These are phyloP conservation scores for Lasiodiplodia hormozganensis DNA, from an alignment of 2,329 filamentous ascomycete genomes.

Conservation along the genomic window DNA sequence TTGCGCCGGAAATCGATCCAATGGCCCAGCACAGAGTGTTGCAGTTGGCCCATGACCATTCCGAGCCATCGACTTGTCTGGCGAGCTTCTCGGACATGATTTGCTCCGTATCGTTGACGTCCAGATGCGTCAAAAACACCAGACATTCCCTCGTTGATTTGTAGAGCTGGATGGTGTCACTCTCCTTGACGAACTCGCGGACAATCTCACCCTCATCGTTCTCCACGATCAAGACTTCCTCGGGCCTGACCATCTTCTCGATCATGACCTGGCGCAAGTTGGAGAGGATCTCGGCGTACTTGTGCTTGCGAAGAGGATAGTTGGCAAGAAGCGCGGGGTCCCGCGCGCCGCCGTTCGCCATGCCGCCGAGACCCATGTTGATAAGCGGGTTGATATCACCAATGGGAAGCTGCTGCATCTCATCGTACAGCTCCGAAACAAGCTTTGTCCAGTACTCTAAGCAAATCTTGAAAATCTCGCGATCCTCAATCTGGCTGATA, in stretches of 20 bases:
- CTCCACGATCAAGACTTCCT: constrained; percentile 98
- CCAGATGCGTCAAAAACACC: constrained; percentile 95
- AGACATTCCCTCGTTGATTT: constrained; percentile 98
- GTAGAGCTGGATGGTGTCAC: constrained; percentile 98
- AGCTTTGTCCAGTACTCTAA: constrained; percentile 99
- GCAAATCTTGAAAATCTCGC: constrained; percentile 99
- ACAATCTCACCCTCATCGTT: constrained; percentile 99
- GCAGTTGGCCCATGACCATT: constrained; percentile 99
- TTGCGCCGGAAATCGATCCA: constrained; percentile 95
- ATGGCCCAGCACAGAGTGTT: constrained; percentile 99
- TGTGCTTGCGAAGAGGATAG: constrained; percentile 95
- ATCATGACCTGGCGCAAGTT: constrained; percentile 98
- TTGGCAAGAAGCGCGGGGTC: constrained; percentile 85
- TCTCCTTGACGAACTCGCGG: constrained; percentile 98
- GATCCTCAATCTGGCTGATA: constrained; percentile 97
- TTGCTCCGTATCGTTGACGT: constrained; percentile 95
- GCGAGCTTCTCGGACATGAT: constrained; percentile 99
- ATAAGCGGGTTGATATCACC: constrained; percentile 91
- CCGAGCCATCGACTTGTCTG: constrained; percentile 89
- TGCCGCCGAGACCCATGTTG: constrained; percentile 71
- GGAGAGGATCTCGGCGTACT: constrained; percentile 91
- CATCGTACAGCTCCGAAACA: constrained; percentile 96
- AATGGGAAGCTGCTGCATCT: constrained; percentile 96
- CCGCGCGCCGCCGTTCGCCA: constrained; percentile 81
- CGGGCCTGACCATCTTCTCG: constrained; percentile 98